Base-by-base conservation (phyloP, 441 rosid genomes). In the Croton setiger region DNA sequence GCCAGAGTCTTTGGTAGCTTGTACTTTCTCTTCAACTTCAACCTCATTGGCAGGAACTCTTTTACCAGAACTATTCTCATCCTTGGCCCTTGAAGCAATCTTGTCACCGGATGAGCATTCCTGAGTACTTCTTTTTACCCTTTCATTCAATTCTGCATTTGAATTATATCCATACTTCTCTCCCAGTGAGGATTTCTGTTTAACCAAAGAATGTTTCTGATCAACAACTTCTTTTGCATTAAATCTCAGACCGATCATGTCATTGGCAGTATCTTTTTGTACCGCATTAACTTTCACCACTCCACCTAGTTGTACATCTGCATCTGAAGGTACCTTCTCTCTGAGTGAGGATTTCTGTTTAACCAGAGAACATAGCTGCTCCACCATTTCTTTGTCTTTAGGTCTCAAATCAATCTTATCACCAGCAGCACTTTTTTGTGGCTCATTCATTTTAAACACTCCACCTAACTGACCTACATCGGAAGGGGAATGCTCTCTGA, bases 1-100 rank as follows among this genome's bases (percentile, higher is more conserved):
- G 35, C 73, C 65, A 7, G 35, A 52, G 43, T 72, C 84, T 67
- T 63, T 74, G 14, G 48, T 33, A 67, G 69, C 49, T 76, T 82
- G 78, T 37, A 39, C 72, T 60, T 72, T 80, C 57, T 69, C 76
- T 54, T 79, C 66, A 75, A 48, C 64, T 65, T 66, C 48, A 67
- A 73, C 71, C 48, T 60, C 60, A 67, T 51, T 52, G 21, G 17
- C 72, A 59, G 55, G 72, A 74, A 37, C 63, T 61, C 45, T 61
- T 61, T 51, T 76, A 77, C 57, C 69, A 57, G 64, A 61, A 63
- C 72, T 58, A 75, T 52, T 72, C 12, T 53, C 64, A 61, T 27
- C 68, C 53, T 64, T 52, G 56, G 64, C 57, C 54, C 69, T 76
- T 47, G 67, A 70, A 52, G 36, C 2, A 2, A 27, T 74, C 65